Conservation (phyloP, 1,284 basidiomycete species). For the Malassezia arunalokei region DNA sequence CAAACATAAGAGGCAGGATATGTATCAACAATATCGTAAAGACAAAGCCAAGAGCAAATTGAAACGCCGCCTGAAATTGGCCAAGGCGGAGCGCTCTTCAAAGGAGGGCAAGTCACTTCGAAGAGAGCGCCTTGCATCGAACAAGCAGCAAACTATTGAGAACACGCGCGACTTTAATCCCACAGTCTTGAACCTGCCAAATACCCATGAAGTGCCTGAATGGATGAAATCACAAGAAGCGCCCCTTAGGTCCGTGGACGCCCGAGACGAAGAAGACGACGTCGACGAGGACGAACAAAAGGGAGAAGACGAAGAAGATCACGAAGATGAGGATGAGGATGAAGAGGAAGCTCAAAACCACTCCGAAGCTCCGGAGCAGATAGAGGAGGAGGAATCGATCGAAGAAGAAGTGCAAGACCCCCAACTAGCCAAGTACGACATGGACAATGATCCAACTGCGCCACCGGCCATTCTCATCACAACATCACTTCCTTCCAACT, state of each 20-base stretch:
- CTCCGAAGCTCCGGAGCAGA: slow-evolving; percentile 9
- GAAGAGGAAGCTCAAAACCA: slow-evolving; percentile 16
- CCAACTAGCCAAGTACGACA: slow-evolving; percentile 17
- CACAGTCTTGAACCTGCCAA: slow-evolving; percentile 52
- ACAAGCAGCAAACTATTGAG: slow-evolving; percentile 81
- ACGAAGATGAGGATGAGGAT: slow-evolving; percentile 18
- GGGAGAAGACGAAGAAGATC: slow-evolving; percentile 4
- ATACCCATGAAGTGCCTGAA: slow-evolving; percentile 47
- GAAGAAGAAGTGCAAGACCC: slow-evolving; percentile 22
- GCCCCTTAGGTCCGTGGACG: neutral
- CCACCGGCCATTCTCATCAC: slow-evolving; percentile 39
- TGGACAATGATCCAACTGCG: slow-evolving; percentile 31
- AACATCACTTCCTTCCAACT: slow-evolving; percentile 39
- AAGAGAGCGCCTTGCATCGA: slow-evolving; percentile 67
- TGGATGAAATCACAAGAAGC: slow-evolving; percentile 27
- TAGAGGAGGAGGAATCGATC: neutral
- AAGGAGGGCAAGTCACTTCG: slow-evolving; percentile 57
- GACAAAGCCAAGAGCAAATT: slow-evolving; percentile 71
- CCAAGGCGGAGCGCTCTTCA: slow-evolving; percentile 48
- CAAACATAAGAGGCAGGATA: slow-evolving; percentile 46
- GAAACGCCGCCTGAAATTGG: slow-evolving; percentile 59
- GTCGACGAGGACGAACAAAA: slow-evolving; percentile 17
- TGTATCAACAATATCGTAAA: slow-evolving; percentile 58
- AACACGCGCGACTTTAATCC: slow-evolving; percentile 83
- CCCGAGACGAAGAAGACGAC: slow-evolving; percentile 10